Evolutionary conservation across 78 protist genomes (phyloP).

Genomic region (Trichosphaerium sp.): DNA sequence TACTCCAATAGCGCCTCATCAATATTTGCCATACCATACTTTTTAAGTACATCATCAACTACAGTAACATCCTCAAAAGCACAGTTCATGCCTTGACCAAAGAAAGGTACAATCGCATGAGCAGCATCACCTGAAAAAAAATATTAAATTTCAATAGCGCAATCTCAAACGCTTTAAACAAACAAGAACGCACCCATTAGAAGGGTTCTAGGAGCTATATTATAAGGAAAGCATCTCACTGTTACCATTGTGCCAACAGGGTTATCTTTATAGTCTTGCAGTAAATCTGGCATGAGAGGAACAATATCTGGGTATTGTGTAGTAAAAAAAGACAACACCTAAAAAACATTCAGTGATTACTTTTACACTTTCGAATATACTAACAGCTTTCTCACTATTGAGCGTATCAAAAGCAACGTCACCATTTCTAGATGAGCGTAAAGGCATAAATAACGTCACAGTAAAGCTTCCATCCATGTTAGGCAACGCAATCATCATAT

Average conservation of each 20-base stretch:
- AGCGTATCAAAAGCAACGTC: not conserved
- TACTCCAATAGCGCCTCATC: constrained; percentile 5
- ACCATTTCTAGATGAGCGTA: constrained; percentile 18
- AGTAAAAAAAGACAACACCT: constrained; percentile 33
- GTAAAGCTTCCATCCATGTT: constrained; percentile 72
- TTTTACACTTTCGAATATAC: not conserved
- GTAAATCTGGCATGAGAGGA: constrained; percentile 29
- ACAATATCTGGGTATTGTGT: constrained; percentile 35
- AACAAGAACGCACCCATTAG: constrained; percentile 27
- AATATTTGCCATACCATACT: not conserved
- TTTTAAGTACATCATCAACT: not conserved
- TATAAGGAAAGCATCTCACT: constrained; percentile 34
- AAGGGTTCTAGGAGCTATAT: not conserved
- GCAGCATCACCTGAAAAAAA: constrained; percentile 72
- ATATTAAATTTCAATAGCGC: not conserved
- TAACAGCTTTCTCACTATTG: not conserved
- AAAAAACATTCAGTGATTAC: not conserved
- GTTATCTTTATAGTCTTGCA: constrained; percentile 24
- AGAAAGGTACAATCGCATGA: constrained; percentile 90
- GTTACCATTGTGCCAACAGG: constrained; percentile 46
- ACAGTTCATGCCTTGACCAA: constrained; percentile 86
- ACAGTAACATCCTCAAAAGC: constrained; percentile 43
- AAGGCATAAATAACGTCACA: constrained; percentile 73
- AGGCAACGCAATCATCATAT: constrained; percentile 82
- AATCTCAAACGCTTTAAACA: not conserved